Conservation (phyloP, 2,329 filamentous ascomycete genomes). For the Beauveria caledonica region DNA sequence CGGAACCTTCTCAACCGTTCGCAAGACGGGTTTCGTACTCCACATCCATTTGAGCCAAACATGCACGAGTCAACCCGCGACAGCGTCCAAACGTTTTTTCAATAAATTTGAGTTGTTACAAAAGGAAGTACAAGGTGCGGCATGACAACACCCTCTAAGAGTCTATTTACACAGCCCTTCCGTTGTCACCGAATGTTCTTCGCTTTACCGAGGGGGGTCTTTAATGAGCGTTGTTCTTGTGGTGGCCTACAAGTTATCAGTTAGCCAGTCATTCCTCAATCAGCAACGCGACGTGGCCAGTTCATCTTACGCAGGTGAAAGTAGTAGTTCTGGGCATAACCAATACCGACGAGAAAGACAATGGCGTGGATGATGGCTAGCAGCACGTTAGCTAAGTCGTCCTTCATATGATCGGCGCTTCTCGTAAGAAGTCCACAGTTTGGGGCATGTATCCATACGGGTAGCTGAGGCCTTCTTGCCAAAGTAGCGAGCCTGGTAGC, state of each 20-base stretch:
- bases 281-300: background rate
- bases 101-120: conserved; percentile 19
- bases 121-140: conserved; percentile 29
- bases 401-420: conserved; percentile 5
- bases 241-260: conserved; percentile 62
- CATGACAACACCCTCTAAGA: conserved; percentile 27
- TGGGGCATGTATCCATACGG: conserved; percentile 53
- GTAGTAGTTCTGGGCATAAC: conserved; percentile 99
- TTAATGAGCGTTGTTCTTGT: conserved; percentile 99
- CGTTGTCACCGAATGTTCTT: conserved; percentile 8
- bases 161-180: conserved; percentile 35
- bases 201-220: conserved; percentile 20
- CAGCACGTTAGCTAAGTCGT: conserved; percentile 16
- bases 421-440: conserved; percentile 18
- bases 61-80: background rate
- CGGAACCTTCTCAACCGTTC: background rate
- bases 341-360: conserved; percentile 65
- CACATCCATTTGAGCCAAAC: background rate
- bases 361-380: conserved; percentile 84
- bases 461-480: conserved; percentile 83
- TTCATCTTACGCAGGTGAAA: conserved; percentile 85
- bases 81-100: conserved; percentile 16
- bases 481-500: conserved; percentile 90
- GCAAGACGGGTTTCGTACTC: background rate
- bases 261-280: conserved; percentile 8